Conservation (phyloP, 495 filamentous ascomycete species). For the Friedmanniomyces simplex region DNA sequence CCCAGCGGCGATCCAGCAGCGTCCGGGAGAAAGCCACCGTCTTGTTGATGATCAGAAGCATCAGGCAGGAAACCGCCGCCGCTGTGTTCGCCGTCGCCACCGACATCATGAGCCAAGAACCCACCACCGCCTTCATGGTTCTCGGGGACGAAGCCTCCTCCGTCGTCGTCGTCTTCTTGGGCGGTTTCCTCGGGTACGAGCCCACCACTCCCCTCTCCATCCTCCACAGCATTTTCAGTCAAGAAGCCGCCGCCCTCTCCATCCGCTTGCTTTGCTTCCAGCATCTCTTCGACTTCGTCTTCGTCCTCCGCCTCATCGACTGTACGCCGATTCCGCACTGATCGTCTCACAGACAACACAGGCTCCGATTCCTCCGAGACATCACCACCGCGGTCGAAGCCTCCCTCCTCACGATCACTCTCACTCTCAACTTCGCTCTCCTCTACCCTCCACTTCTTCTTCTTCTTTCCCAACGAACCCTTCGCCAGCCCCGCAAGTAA, state of each 20-base stretch:
- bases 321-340: not conserved
- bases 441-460: not conserved
- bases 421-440: not conserved
- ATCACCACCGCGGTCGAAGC: too few relatives aligned
- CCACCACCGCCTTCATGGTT: conserved; percentile 18
- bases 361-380: not conserved
- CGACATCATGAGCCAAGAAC: not conserved
- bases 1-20: too few relatives aligned
- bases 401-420: not conserved
- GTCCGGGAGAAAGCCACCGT: conserved; percentile 20
- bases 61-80: conserved; percentile 19
- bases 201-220: conserved; percentile 7
- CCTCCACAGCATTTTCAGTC: not conserved
- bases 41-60: not conserved
- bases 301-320: not conserved
- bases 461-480: not conserved
- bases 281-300: not conserved
- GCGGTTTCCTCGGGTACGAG: conserved; percentile 2
- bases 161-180: too few relatives aligned
- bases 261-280: not conserved
- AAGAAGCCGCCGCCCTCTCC: not conserved
- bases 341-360: not conserved
- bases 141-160: too few relatives aligned
- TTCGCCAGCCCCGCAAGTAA: not conserved
- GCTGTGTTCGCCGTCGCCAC: too few relatives aligned